Evolutionary conservation across 2,329 filamentous ascomycete genomes (phyloP), one percentile per base, ranked within the genome.

Genomic region (Stemphylium lycopersici): DNA sequence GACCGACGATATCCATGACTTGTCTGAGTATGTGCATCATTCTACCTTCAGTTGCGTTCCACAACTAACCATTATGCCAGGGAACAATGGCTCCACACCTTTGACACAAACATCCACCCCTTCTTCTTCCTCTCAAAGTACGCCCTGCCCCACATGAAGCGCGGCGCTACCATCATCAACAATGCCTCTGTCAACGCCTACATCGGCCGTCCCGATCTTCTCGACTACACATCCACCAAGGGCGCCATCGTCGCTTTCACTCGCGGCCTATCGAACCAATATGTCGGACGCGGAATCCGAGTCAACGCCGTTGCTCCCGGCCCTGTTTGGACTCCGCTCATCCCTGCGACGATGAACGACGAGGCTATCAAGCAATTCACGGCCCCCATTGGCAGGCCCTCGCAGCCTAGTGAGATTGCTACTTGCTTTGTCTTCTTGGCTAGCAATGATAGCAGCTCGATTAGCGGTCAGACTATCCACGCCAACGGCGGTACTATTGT

Each of bases 181-280:
- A 92, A 91, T 71, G 87, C 90, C 39, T 92, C 89, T 29, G 87
- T 95, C 71, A 93, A 93, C 72, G 89, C 87, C 22, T 95, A 93
- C 76, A 84, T 92, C 53, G 90, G 90, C 34, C 88, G 90, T 1
- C 87, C 88, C 0, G 90, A 93, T 66, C 82, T 93, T 2, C 83
- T 95, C 43, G 90, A 95, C 75, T 93, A 95, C 78, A 92, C 90
- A 0, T 86, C 87, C 1, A 91, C 88, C 22, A 91, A 90, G 72
- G 90, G 90, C 32, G 90, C 89, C 48, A 88, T 95, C 61, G 77
- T 93, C 3, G 84, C 90, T 2, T 95, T 95, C 76, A 93, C 90
- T 0, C 86, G 90, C 32, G 89, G 83, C 0, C 78, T 95, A 20
- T 88, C 86, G 54, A 93, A 93, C 71, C 90, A 93, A 72, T 87